Evolutionary conservation across 768 basidiomycete species (phyloP), one percentile per base, ranked within the genome.

Genomic region (Suillus ampliporus): DNA sequence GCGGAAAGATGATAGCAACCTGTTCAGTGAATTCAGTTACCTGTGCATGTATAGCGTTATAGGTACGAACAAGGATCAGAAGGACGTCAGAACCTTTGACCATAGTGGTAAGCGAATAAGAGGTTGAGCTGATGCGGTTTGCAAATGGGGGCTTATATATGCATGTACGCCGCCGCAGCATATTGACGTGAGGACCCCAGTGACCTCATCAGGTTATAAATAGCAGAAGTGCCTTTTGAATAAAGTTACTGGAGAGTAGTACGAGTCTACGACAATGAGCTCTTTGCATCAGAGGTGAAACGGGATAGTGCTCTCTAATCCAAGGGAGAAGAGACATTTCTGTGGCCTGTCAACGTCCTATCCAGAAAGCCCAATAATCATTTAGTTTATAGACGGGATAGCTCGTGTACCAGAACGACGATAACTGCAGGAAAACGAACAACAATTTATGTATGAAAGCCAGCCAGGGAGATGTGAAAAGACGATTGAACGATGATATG

Each of bases 1-100:
- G 91, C 10, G 92, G 92, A 72, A 93, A 92, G 57, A 93, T 69
- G 69, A 93, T 91, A 11, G 91, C 86, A 61, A 92, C 85, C 90
- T 92, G 15, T 31, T 10, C n/a, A 34, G 35, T 34, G 11, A n/a
- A 11, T 17, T 66, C 3, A 67, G 62, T 13, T 56, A 15, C 21
- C 23, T 21, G 8, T 26, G 11, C 26, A 13, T 37, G 19, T 3
- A 17, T 15, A 58, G 13, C 17, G 5, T 2, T 13, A 41, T 34
- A 38, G 19, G 3, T 46, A 80, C 87, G 61, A 67, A 90, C 91
- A 58, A 95, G 76, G 67, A 95, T 91, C 69, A 95, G 86, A 58
- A 90, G 74, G 69, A 94, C 81, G 79, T 95, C 92, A 28, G 91
- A 91, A 21, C 84, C 79, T 73, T 80, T 85, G 66, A 82, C 75